phyloP scores from a whole-genome alignment of 169 alveolate genomes.

The Cystoisospora suis region DNA sequence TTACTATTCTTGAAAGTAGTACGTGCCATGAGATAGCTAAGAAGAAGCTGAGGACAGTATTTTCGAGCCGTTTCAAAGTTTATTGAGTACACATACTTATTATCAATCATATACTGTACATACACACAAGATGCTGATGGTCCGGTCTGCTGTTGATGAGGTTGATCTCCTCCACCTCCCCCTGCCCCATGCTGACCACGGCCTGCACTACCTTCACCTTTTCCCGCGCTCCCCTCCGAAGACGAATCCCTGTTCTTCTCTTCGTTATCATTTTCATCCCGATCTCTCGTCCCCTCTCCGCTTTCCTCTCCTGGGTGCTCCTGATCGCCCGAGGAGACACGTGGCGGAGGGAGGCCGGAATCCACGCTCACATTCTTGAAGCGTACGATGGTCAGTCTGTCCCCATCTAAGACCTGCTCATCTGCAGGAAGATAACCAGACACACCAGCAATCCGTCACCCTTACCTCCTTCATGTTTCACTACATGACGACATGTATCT shows the following conservation, averaged over 20 bases:
- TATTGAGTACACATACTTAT: slow-evolving; percentile 37
- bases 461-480: too few relatives aligned
- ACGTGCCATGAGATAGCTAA: slow-evolving; percentile 38
- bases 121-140: too few relatives aligned
- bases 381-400: slow-evolving; percentile 1
- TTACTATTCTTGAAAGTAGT: slow-evolving; percentile 57
- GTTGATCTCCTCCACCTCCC: not conserved
- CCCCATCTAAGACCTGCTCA: slow-evolving; percentile 2
- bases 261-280: not conserved
- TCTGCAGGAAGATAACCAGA: not conserved
- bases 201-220: too few relatives aligned
- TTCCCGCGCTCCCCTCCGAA: too few relatives aligned
- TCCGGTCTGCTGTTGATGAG: not conserved
- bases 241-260: too few relatives aligned
- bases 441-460: too few relatives aligned
- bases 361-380: not conserved
- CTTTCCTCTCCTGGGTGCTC: not conserved
- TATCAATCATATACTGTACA: slow-evolving; percentile 45
- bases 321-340: not conserved
- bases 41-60: slow-evolving; percentile 59
- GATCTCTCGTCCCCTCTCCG: not conserved
- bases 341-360: not conserved
- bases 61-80: slow-evolving; percentile 25
- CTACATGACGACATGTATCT: too few relatives aligned
- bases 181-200: too few relatives aligned